phyloP scores from a whole-genome alignment of 306 rosid genomes.

The Ormosia semicastrata region DNA sequence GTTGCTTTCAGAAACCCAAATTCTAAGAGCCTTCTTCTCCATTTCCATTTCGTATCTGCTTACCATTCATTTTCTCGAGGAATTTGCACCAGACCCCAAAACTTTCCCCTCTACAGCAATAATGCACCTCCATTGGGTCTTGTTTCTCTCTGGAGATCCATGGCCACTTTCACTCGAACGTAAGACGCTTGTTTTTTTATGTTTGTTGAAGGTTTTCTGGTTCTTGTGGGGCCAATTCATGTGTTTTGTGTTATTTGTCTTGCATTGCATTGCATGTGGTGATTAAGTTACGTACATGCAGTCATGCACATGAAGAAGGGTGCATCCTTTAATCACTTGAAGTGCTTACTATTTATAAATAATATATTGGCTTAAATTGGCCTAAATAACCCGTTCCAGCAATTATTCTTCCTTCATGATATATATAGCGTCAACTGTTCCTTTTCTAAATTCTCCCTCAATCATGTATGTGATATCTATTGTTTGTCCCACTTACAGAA shows the following conservation, averaged over 20 bases:
- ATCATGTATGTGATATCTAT: neutral
- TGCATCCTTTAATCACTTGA: slow-evolving; percentile 2
- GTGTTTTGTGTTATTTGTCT: neutral
- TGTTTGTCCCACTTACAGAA: no score
- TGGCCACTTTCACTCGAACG: slow-evolving; percentile 91
- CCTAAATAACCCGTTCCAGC: neutral
- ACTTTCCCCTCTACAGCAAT: neutral
- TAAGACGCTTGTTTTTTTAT: slow-evolving; percentile 24
- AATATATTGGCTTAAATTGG: neutral
- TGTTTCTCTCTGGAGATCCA: slow-evolving; percentile 63
- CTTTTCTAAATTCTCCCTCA: neutral
- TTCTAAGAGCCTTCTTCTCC: slow-evolving; percentile 26
- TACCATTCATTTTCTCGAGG: neutral
- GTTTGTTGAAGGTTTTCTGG: neutral
- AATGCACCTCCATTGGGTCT: slow-evolving; percentile 10
- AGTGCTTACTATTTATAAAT: neutral
- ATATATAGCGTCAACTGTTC: no score
- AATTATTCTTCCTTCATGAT: no score
- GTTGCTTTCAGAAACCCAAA: slow-evolving; percentile 28
- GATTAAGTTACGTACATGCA: neutral
- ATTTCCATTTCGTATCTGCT: slow-evolving; percentile 18
- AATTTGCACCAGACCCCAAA: neutral
- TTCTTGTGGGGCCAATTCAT: neutral
- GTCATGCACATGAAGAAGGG: neutral
- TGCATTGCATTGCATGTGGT: neutral